These are phyloP conservation scores for Aspergillus conjunctus DNA, from an alignment of 495 filamentous ascomycete genomes.

Conservation along the genomic window DNA sequence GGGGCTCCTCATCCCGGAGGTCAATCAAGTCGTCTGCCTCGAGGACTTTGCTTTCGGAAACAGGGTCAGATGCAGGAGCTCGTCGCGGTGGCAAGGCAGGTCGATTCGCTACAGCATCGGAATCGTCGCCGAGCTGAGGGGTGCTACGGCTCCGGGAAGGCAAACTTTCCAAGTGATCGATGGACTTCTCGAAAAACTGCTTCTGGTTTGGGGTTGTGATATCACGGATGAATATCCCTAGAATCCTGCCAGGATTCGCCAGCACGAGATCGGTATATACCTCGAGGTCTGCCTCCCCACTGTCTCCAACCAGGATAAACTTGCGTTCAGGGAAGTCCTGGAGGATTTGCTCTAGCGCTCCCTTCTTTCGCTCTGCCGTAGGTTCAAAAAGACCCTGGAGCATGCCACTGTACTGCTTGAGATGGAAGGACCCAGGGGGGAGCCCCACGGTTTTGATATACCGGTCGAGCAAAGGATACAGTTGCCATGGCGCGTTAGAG, in stretches of 20 bases:
- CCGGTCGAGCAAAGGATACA: slow-evolving; percentile 82
- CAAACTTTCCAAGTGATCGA: slow-evolving; percentile 38
- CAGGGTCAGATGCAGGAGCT: slow-evolving; percentile 22
- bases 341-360: slow-evolving; percentile 79
- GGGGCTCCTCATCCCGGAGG: slow-evolving; percentile 54
- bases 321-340: slow-evolving; percentile 85
- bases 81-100: slow-evolving; percentile 44
- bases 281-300: slow-evolving; percentile 94
- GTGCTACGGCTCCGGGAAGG: slow-evolving; percentile 32
- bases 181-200: slow-evolving; percentile 76
- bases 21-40: slow-evolving; percentile 64
- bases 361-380: slow-evolving; percentile 90
- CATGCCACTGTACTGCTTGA: slow-evolving; percentile 96
- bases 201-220: slow-evolving; percentile 74
- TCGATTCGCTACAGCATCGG: slow-evolving; percentile 33
- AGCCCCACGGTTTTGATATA: slow-evolving; percentile 81
- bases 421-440: slow-evolving; percentile 84
- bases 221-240: slow-evolving; percentile 91
- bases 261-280: slow-evolving; percentile 93
- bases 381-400: slow-evolving; percentile 97
- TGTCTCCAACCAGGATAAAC: slow-evolving; percentile 92
- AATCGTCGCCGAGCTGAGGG: slow-evolving; percentile 31
- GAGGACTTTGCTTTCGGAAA: slow-evolving; percentile 33
- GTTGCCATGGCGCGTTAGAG: slow-evolving; percentile 93
- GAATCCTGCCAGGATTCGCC: slow-evolving; percentile 76